Base-by-base conservation (phyloP, 1,139 yeast genomes). In the Candida neerlandica region DNA sequence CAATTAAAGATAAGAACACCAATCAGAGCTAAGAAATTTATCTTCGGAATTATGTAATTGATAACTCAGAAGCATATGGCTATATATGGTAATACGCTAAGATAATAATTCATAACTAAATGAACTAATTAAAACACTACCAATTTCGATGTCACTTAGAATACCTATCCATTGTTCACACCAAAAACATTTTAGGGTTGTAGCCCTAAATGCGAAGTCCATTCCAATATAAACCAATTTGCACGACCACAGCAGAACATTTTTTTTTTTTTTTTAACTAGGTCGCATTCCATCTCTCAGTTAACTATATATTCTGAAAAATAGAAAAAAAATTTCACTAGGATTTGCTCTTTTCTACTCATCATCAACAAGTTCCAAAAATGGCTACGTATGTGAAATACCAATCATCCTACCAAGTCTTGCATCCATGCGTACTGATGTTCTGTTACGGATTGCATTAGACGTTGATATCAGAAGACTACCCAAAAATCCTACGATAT, bases 361-460 rank as follows among this genome's bases (percentile, higher is more conserved):
- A 43, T 51, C 33, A 55, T 27, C 46, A 45, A 18, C 40, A 35
- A 46, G 44, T 14, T 45, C 46, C 46, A 32, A 51, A 51, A 44
- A 57, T 56, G 62, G 62, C 62, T 56, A 51, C 62, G 62, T 58
- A 59, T 57, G 62, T 59, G 41, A 40, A n/a, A 2, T 21, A 19
- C 18, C n/a, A 35, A 19, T 14, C 11, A 14, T 3, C 30, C 37
- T 30, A 18, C 21, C 27, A 23, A 32, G 53, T 50, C 55, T 49
- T 50, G 55, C 49, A 46, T 38, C 41, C 40, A 42, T n/a, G 19
- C 38, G 34, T 27, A 43, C 29, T 29, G 30, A 26, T 16, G 21
- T 26, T 16, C 37, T 34, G 29, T 15, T 14, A 23, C 23, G 49
- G 42, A 40, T 49, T 37, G 55, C 51, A 10, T 43, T 39, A 39